A percentile compares a stretch with the other conserved stretches of the same genome.
phyloP scores from a whole-genome alignment of 768 basidiomycete species.

The Termitomyces sp. region DNA sequence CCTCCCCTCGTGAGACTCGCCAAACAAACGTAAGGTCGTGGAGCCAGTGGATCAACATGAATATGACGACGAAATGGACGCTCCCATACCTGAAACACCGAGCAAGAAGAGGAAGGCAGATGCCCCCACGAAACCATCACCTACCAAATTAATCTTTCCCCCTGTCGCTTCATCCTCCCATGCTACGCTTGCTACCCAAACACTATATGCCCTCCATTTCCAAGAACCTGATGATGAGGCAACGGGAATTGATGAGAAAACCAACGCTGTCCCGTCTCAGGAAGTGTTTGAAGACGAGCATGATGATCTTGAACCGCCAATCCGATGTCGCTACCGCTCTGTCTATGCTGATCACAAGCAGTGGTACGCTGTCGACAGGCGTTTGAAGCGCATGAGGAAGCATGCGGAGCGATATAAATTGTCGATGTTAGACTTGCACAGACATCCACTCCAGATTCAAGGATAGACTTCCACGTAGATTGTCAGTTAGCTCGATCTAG shows the following conservation, averaged over 20 bases:
- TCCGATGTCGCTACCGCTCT: slow-evolving; percentile 39
- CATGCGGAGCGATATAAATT: slow-evolving; percentile 19
- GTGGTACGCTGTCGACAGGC: slow-evolving; percentile 41
- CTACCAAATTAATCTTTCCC: too few species aligned
- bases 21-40: too few species aligned
- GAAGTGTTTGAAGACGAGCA: slow-evolving; percentile 16
- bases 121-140: slow-evolving; percentile 15
- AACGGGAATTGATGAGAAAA: slow-evolving; percentile 11
- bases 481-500: too few species aligned
- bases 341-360: slow-evolving; percentile 47
- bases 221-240: not conserved
- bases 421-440: too few species aligned
- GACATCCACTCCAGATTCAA: too few species aligned
- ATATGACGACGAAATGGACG: too few species aligned
- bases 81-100: slow-evolving; percentile 36
- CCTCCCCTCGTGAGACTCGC: too few species aligned
- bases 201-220: not conserved
- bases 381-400: slow-evolving; percentile 27
- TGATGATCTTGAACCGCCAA: slow-evolving; percentile 17
- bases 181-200: not conserved
- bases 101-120: slow-evolving; percentile 36
- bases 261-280: slow-evolving; percentile 12
- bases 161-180: too few species aligned
- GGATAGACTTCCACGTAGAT: too few species aligned
- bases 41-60: too few species aligned